Percentiles rank a stretch among this genome's conserved stretches.
Evolutionary conservation across 2,329 filamentous ascomycete genomes (phyloP).

Genomic region (Fusarium aywerte): DNA sequence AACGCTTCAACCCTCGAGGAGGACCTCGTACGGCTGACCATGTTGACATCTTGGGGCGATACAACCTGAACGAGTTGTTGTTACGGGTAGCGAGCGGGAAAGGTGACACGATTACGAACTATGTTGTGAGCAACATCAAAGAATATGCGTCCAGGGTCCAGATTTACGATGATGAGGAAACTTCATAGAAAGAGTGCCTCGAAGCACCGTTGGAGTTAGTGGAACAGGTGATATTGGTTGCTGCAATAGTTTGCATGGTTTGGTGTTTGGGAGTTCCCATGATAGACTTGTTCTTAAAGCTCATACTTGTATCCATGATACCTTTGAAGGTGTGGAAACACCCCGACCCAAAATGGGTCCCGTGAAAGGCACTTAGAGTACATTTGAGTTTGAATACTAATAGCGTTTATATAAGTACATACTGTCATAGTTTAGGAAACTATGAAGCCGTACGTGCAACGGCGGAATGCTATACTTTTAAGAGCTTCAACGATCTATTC

Average conservation of each 20-base stretch:
- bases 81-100: constrained; percentile 86
- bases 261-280: constrained; percentile 43
- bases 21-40: constrained; percentile 83
- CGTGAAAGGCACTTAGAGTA: not conserved
- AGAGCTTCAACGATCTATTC: not conserved
- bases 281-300: constrained; percentile 28
- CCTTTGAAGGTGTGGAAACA: constrained; percentile 27
- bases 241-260: constrained; percentile 19
- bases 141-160: constrained; percentile 86
- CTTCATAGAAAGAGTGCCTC: constrained; percentile 33
- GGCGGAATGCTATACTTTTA: not conserved
- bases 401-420: not conserved
- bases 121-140: constrained; percentile 81
- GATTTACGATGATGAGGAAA: constrained; percentile 74
- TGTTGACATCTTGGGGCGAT: constrained; percentile 92
- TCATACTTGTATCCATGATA: constrained; percentile 30
- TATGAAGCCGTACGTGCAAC: not conserved
- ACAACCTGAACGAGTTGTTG: constrained; percentile 90
- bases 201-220: constrained; percentile 5
- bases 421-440: not conserved
- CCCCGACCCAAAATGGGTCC: constrained; percentile 23
- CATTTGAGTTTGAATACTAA: not conserved
- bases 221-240: constrained; percentile 8
- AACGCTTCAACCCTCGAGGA: constrained; percentile 85
- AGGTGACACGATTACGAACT: constrained; percentile 81